Evolutionary conservation across 768 basidiomycete genomes (phyloP), one percentile per base, ranked within the genome.

Genomic region (Rhizopogon vinicolor): DNA sequence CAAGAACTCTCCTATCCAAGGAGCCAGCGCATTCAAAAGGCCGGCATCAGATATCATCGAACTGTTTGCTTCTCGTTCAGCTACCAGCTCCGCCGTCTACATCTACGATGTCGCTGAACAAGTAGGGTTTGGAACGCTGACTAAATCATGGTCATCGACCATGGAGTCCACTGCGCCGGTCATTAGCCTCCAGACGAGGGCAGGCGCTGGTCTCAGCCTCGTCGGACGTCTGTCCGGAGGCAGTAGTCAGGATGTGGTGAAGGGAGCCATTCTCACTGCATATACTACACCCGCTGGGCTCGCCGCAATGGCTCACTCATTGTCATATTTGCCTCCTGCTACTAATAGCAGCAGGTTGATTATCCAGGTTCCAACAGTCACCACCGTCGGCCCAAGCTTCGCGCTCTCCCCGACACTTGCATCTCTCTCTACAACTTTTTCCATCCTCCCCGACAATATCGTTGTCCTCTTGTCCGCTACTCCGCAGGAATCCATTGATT

Each of bases 281-380:
- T 93, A 87, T 70, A 91, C 90, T 3, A 89, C 93, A 0, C 87
- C 92, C 0, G 75, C 74, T n/a, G 93, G 95, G 3, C 78, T 98
- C 43, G 84, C 87, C 7, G 76, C 84, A 56, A 93, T 98, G 88
- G 80, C 87, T 1, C 82, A 88, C 7, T 85, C 89, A 4, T 81
- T 99, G 52, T 67, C 79, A n/a, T 71, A 85, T 65, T 74, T 97
- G 2, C 90, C 93, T 1, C 64, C 76, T 6, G 78, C 89, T 13
- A 79, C 78, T 6, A 62, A 82, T 8, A 72, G 77, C 31, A 85
- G 86, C 58, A 82, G 92, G 52, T 75, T 98, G 52, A 78, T 94
- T 64, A 68, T 97, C 53, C 91, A 98, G 66, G 84, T 97, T 39
- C 89, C 96, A 25, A 82, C 83, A 7, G 84, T 86, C 31, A 83